Percentiles rank a stretch among this genome's conserved stretches.
Conservation (phyloP, 345 rosid genomes). For the Eucalyptus curtisii region DNA sequence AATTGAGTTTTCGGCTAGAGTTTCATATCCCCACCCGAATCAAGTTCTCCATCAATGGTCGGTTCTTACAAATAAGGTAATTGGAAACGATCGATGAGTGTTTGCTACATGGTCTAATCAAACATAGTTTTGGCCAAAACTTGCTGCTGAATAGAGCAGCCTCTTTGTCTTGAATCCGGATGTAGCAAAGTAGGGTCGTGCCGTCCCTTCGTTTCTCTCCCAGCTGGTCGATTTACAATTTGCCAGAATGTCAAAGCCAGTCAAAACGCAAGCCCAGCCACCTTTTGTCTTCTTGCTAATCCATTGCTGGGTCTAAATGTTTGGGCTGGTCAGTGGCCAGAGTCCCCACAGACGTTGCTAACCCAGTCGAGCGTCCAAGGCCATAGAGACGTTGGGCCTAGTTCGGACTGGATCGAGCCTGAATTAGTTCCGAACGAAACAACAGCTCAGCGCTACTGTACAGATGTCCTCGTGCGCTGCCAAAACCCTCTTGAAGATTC, state of each 20-base stretch:
- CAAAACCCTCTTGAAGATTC: not conserved
- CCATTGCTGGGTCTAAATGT: not conserved
- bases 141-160: not conserved
- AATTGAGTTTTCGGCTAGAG: not conserved
- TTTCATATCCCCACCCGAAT: not conserved
- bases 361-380: not conserved
- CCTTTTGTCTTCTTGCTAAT: not conserved
- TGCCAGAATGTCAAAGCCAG: not conserved
- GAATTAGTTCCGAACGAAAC: not conserved
- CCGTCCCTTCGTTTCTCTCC: not conserved
- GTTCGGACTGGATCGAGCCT: not conserved
- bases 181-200: not conserved
- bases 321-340: not conserved
- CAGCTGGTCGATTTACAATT: not conserved
- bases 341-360: not conserved
- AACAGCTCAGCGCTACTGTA: not conserved
- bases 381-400: not conserved
- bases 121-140: not conserved
- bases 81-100: not conserved
- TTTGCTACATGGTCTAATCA: not conserved
- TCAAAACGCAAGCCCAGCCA: not conserved
- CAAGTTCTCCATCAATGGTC: not conserved
- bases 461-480: not conserved
- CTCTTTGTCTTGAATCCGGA: not conserved
- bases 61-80: too few species aligned